Evolutionary conservation across 768 basidiomycete species (phyloP).

Genomic region (Lentinula aciculospora): DNA sequence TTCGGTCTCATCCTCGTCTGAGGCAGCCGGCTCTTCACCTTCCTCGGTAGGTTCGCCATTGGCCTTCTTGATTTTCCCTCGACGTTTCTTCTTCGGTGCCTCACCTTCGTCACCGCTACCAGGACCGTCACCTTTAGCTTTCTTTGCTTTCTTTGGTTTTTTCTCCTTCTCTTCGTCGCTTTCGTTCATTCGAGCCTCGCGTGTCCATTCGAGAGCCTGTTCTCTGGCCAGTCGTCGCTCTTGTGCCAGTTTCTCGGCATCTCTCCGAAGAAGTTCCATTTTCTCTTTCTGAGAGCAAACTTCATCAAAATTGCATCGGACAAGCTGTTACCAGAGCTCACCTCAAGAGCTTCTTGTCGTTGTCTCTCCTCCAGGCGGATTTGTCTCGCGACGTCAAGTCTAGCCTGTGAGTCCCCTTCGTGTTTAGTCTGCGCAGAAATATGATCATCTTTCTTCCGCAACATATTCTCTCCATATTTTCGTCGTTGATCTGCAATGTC

Average conservation of each 20-base stretch:
- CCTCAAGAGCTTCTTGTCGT: slow-evolving; percentile 60
- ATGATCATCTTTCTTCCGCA: slow-evolving; percentile 79
- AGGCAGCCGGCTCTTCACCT: slow-evolving; percentile 55
- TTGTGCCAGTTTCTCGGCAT: slow-evolving; percentile 77
- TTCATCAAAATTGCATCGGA: not conserved
- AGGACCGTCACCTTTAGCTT: slow-evolving; percentile 41
- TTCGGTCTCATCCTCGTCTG: slow-evolving; percentile 63
- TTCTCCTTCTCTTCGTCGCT: slow-evolving; percentile 80
- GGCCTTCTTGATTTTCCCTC: slow-evolving; percentile 61
- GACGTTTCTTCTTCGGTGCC: slow-evolving; percentile 69
- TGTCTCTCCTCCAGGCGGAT: slow-evolving; percentile 78
- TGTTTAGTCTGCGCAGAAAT: slow-evolving; percentile 62
- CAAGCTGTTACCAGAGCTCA: slow-evolving; percentile 23
- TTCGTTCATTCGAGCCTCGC: slow-evolving; percentile 56
- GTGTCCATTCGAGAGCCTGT: slow-evolving; percentile 74
- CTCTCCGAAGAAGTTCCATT: slow-evolving; percentile 56
- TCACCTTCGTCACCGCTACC: slow-evolving; percentile 47
- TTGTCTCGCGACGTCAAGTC: slow-evolving; percentile 70
- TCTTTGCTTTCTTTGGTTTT: slow-evolving; percentile 48
- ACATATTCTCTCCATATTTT: slow-evolving; percentile 84
- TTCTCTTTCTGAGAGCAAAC: slow-evolving; percentile 42
- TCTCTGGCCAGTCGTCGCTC: slow-evolving; percentile 72
- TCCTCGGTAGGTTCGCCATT: slow-evolving; percentile 42
- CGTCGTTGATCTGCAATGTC: slow-evolving; percentile 88
- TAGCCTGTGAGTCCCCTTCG: slow-evolving; percentile 67